Conservation (phyloP, 106 monocot genomes). For the Dioscorea dumetorum region DNA sequence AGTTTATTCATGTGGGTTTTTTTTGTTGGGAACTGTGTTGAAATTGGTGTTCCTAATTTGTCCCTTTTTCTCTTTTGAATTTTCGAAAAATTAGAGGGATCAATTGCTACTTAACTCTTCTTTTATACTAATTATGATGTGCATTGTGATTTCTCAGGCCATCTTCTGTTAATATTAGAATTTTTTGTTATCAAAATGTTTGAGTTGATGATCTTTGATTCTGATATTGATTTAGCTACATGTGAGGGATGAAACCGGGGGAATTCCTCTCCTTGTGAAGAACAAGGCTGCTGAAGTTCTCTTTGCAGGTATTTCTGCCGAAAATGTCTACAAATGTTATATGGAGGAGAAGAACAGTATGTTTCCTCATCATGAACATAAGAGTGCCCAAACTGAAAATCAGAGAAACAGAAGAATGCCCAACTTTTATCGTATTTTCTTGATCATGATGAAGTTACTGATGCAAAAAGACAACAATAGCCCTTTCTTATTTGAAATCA, state of each 20-base stretch:
- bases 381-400: background rate
- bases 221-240: constrained; percentile 25
- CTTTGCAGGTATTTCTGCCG: constrained; percentile 46
- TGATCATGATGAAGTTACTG: constrained; percentile 34
- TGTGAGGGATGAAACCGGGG: constrained; percentile 33
- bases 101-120: too few species aligned
- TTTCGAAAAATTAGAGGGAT: too few species aligned
- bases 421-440: constrained; percentile 40
- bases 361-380: background rate
- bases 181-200: too few species aligned
- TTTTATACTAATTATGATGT: too few species aligned
- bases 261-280: constrained; percentile 46
- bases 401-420: background rate
- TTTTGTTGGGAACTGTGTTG: too few species aligned
- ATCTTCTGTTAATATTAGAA: too few species aligned
- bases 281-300: constrained; percentile 50
- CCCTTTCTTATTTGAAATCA: constrained; percentile 42
- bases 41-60: too few species aligned
- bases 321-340: constrained; percentile 39
- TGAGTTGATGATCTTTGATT: too few species aligned
- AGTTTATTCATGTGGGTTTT: too few species aligned
- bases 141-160: too few species aligned
- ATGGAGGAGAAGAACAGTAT: constrained; percentile 6
- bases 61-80: too few species aligned
- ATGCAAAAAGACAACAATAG: constrained; percentile 36